Base-by-base conservation (phyloP, 345 rosid genomes). In the Citrus reticulata region DNA sequence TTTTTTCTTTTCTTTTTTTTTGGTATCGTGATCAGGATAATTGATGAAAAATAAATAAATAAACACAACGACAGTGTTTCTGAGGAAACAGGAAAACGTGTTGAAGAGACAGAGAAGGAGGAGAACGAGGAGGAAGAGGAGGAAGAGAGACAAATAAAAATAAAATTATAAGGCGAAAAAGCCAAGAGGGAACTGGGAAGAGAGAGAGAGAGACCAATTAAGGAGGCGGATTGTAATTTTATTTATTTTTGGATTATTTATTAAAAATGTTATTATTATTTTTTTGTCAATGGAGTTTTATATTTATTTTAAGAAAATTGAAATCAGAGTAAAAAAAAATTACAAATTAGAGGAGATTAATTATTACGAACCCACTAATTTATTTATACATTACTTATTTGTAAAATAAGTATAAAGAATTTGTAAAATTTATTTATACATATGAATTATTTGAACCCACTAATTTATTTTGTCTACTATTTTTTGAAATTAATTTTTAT, bases 11-110 rank as follows among this genome's bases (percentile, higher is more conserved):
- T 34, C 2, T 2, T 34, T 32, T 42, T 42, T 46, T 46, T 46
- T 11, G 51, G 14, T 34, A 10, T 32, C 46, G 9, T 0, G 22
- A 17, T 22, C 73, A 22, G 37, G 71, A 51, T 22, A 51, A 25
- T 46, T 46, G 30, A 27, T 35, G 17, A 67, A 13, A 35, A 22
- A 3, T 6, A 75, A 17, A 3, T 4, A 13, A 11, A 46, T 46
- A 46, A 46, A 46, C 51, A 13, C 51, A 34, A 20, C 22, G 59
- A 39, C 62, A 40, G 40, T 74, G 60, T 42, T 74, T 74, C 22
- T 22, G 34, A 75, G 62, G n/a, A 75, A 64, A 65, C 70, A 32
- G 42, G 73, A 24, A 39, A 63, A 77, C 69, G 79, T 34, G 79
- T 67, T 77, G 73, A 16, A 54, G 60, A 25, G n/a, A 63, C 35